Conservation (phyloP, 2,329 filamentous ascomycete species). For the Ascochyta koolunga region DNA sequence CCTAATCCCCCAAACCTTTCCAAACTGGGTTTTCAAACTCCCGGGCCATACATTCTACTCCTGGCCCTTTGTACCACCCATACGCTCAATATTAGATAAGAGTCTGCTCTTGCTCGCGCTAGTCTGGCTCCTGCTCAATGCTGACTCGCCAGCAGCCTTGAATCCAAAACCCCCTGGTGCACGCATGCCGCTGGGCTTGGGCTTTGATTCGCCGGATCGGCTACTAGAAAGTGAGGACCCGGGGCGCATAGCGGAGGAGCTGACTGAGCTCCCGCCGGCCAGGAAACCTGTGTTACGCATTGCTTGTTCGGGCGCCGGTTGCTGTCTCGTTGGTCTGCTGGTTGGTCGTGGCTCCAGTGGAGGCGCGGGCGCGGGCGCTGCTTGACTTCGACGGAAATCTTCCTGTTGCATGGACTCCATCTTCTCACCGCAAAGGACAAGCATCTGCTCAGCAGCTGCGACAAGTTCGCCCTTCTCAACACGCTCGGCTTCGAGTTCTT, state of each 20-base stretch:
- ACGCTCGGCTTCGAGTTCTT: conserved; percentile 73
- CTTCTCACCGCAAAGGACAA: conserved; percentile 64
- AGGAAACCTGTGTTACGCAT: conserved; percentile 44
- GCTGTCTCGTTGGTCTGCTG: conserved; percentile 17
- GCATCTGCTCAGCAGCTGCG: conserved; percentile 82
- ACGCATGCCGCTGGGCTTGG: conserved; percentile 63
- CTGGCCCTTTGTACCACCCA: conserved; percentile 64
- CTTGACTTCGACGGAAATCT: conserved; percentile 61
- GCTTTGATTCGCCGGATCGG: conserved; percentile 32
- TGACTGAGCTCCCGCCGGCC: conserved; percentile 28
- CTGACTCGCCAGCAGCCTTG: conserved; percentile 31
- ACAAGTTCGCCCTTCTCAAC: conserved; percentile 86
- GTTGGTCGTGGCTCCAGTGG: conserved; percentile 17
- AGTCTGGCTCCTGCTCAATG: conserved; percentile 43
- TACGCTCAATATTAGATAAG: conserved; percentile 85
- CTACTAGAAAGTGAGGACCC: conserved; percentile 35
- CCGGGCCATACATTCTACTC: conserved; percentile 25
- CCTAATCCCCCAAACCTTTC: conserved; percentile 5
- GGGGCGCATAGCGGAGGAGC: conserved; percentile 25
- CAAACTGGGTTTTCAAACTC: conserved; percentile 3
- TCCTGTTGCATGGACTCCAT: conserved; percentile 47
- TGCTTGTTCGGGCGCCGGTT: conserved; percentile 23
- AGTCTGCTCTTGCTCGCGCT: conserved; percentile 67
- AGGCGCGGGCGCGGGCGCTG: conserved; percentile 22
- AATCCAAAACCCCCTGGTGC: conserved; percentile 58